phyloP scores from a whole-genome alignment of 352 stramenopile genomes.

The Phytophthora ohioensis region DNA sequence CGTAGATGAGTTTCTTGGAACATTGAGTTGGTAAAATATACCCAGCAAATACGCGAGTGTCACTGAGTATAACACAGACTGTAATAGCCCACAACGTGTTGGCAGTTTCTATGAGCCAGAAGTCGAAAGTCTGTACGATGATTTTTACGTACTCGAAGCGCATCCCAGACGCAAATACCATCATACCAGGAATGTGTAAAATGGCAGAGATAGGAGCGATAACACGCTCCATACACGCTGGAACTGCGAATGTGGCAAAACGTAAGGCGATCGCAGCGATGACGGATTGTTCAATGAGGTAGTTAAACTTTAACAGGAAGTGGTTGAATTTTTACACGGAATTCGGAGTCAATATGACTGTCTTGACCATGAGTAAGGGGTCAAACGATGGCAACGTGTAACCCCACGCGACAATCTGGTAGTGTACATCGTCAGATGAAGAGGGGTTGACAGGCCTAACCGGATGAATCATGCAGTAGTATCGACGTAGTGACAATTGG shows the following conservation, averaged over 20 bases:
- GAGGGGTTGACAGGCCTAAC: not conserved
- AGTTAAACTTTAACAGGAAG: not conserved
- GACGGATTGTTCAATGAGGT: too few species aligned
- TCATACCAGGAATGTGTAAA: slow-evolving; percentile 28
- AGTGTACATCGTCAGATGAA: not conserved
- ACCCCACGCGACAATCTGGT: slow-evolving; percentile 20
- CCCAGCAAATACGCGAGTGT: slow-evolving; percentile 24
- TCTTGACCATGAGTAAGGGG: slow-evolving; percentile 18
- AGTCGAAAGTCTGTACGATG: slow-evolving; percentile 34
- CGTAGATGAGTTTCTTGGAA: slow-evolving; percentile 39
- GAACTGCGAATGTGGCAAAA: not conserved
- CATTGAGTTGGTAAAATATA: slow-evolving; percentile 28
- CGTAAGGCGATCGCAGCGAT: not conserved
- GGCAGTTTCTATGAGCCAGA: slow-evolving; percentile 35
- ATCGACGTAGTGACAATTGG: too few species aligned
- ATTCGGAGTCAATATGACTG: slow-evolving; percentile 14
- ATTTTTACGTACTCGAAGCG: slow-evolving; percentile 39
- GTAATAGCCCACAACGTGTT: slow-evolving; percentile 25
- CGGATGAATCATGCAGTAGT: too few species aligned
- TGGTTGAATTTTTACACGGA: slow-evolving; percentile 20
- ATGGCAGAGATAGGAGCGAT: not conserved
- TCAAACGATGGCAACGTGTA: slow-evolving; percentile 20
- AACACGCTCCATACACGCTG: too few species aligned
- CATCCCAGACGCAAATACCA: slow-evolving; percentile 31
- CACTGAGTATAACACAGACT: not conserved